A percentile compares a stretch with the other conserved stretches of the same genome.
These are phyloP conservation scores for Aspergillus affinis DNA, from an alignment of 495 filamentous ascomycete species.

Conservation along the genomic window DNA sequence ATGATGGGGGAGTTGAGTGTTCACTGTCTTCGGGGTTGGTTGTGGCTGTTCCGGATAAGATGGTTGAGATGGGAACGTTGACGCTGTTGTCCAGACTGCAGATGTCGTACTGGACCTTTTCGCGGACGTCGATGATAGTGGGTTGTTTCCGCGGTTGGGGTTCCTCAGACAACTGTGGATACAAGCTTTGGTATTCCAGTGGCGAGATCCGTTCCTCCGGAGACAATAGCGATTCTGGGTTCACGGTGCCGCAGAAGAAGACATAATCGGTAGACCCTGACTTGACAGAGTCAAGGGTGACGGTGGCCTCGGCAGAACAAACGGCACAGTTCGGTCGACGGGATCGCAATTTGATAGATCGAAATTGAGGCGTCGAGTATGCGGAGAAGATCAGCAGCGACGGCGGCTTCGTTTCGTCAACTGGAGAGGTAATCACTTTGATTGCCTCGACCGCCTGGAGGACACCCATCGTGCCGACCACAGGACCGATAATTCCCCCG, in stretches of 20 bases:
- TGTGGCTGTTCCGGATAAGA: constrained; percentile 37
- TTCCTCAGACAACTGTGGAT: constrained; percentile 11
- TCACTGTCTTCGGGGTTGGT: constrained; percentile 15
- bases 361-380: constrained; percentile 64
- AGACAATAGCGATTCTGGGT: constrained; percentile 49
- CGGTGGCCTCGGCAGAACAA: constrained; percentile 61
- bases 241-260: constrained; percentile 68
- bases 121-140: constrained; percentile 76
- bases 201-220: constrained; percentile 64
- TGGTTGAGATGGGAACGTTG: constrained; percentile 69
- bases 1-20: constrained; percentile 31
- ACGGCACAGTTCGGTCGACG: constrained; percentile 68
- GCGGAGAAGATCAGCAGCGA: constrained; percentile 73
- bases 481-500: constrained; percentile 86
- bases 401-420: constrained; percentile 25
- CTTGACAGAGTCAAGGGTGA: constrained; percentile 61
- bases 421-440: constrained; percentile 62
- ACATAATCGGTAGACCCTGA: constrained; percentile 72
- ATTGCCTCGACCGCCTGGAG: constrained; percentile 88
- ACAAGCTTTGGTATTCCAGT: constrained; percentile 42
- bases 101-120: constrained; percentile 78
- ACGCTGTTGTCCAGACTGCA: constrained; percentile 68
- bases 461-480: constrained; percentile 93
- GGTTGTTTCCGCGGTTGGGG: constrained; percentile 28
- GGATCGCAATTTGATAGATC: constrained; percentile 67